A percentile compares a stretch with the other conserved stretches of the same genome.
phyloP scores from a whole-genome alignment of 2,329 filamentous ascomycete genomes.

The Neoscytalidium dimidiatum region DNA sequence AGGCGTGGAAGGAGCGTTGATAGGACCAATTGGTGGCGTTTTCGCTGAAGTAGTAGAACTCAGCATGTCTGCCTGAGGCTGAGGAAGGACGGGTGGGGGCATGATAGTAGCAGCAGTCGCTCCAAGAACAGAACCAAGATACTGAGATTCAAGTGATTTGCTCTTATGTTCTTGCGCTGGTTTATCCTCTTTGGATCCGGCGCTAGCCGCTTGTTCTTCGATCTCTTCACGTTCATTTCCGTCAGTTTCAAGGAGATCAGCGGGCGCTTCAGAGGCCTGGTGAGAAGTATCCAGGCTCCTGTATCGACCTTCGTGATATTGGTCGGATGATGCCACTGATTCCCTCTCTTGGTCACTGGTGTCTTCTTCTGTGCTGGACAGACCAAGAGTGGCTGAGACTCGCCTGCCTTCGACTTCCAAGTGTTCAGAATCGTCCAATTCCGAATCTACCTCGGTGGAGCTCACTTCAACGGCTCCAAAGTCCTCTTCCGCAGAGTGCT shows the following conservation, averaged over 20 bases:
- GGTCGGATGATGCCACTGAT: neutral
- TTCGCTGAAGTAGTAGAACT: neutral
- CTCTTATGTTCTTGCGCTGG: too few species aligned
- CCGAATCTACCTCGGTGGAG: neutral
- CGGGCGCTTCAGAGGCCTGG: too few species aligned
- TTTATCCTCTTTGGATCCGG: too few species aligned
- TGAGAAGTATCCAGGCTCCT: too few species aligned
- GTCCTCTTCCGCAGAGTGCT: neutral
- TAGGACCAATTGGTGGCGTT: neutral
- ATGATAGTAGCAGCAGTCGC: constrained; percentile 23
- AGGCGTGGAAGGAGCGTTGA: constrained; percentile 8
- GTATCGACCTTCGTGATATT: neutral
- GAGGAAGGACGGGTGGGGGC: constrained; percentile 34
- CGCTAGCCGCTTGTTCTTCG: too few species aligned
- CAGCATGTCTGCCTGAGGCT: constrained; percentile 25
- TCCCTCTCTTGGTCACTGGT: neutral
- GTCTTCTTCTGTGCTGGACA: neutral
- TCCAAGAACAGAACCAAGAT: neutral
- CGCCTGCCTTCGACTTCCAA: too few species aligned
- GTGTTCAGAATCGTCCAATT: constrained; percentile 1
- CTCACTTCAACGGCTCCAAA: neutral
- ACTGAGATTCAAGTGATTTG: neutral
- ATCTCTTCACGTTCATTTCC: too few species aligned
- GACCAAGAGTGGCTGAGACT: too few species aligned
- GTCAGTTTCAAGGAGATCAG: too few species aligned